These are phyloP conservation scores for Colletotrichum filicis DNA, from an alignment of 2,329 filamentous ascomycete genomes.

Conservation along the genomic window DNA sequence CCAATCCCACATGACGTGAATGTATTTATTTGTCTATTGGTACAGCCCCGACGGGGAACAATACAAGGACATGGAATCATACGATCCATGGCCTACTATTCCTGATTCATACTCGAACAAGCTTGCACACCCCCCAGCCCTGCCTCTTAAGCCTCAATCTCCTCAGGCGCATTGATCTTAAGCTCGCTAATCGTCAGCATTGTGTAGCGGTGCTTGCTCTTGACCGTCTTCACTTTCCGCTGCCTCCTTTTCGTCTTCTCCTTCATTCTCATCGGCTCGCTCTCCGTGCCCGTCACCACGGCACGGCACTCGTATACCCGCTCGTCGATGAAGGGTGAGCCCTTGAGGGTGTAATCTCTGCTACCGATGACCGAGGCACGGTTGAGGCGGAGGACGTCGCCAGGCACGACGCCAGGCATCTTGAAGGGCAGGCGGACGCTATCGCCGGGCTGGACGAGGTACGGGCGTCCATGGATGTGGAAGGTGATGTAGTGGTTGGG, in stretches of 20 bases:
- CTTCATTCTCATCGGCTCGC: conserved; percentile 80
- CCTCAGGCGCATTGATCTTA: conserved; percentile 64
- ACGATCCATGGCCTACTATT: conserved; percentile 12
- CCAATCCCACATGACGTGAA: neutral
- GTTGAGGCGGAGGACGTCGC: conserved; percentile 89
- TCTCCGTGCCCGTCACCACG: conserved; percentile 85
- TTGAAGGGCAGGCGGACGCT: conserved; percentile 81
- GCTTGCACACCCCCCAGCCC: neutral
- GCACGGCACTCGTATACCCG: conserved; percentile 86
- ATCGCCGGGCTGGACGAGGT: conserved; percentile 83
- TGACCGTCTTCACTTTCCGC: conserved; percentile 77
- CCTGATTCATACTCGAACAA: conserved; percentile 25
- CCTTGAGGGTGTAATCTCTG: conserved; percentile 90
- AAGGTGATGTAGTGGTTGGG: conserved; percentile 81
- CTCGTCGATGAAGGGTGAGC: conserved; percentile 84
- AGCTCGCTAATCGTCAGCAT: conserved; percentile 87
- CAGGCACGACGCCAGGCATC: conserved; percentile 80
- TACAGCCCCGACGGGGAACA: conserved; percentile 23
- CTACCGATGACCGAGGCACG: conserved; percentile 85
- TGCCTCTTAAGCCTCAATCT: conserved; percentile 45
- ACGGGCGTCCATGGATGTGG: conserved; percentile 83
- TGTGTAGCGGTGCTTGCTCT: conserved; percentile 92
- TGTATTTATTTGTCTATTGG: conserved; percentile 25
- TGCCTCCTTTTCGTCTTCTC: conserved; percentile 86
- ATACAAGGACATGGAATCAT: conserved; percentile 12